Percentiles rank a stretch among this genome's conserved stretches.
Conservation (phyloP, 2,329 filamentous ascomycete species). For the Colletotrichum lini region DNA sequence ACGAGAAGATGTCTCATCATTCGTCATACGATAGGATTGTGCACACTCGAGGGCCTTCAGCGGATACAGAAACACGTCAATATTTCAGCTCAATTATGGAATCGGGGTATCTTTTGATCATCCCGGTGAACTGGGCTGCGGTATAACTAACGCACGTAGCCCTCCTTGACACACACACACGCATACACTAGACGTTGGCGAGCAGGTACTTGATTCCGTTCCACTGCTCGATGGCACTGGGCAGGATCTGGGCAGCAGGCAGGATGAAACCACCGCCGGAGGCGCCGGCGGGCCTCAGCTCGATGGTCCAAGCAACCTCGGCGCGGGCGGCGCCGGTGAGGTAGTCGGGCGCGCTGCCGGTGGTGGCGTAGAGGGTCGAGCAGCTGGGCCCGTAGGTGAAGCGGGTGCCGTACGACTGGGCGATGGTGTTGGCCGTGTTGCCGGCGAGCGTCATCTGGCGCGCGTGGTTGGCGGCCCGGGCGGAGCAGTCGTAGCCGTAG, state of each 20-base stretch:
- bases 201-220: constrained; percentile 53
- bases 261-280: constrained; percentile 56
- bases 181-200: constrained; percentile 19
- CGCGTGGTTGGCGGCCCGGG: constrained; percentile 55
- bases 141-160: neutral
- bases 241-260: constrained; percentile 54
- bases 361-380: constrained; percentile 54
- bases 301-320: constrained; percentile 58
- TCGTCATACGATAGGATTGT: too few relatives aligned
- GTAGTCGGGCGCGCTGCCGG: constrained; percentile 50
- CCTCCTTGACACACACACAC: neutral
- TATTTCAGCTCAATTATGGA: too few relatives aligned
- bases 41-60: too few relatives aligned
- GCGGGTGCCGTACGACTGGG: constrained; percentile 50
- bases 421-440: constrained; percentile 49
- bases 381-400: constrained; percentile 57
- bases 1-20: too few relatives aligned
- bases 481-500: constrained; percentile 61
- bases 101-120: too few relatives aligned
- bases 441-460: constrained; percentile 57
- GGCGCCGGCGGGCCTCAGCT: constrained; percentile 51
- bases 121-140: neutral
- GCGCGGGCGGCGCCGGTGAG: constrained; percentile 46
- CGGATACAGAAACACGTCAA: too few relatives aligned
- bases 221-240: constrained; percentile 55